Conservation (phyloP, 306 rosid genomes). For the Delonix regia region DNA sequence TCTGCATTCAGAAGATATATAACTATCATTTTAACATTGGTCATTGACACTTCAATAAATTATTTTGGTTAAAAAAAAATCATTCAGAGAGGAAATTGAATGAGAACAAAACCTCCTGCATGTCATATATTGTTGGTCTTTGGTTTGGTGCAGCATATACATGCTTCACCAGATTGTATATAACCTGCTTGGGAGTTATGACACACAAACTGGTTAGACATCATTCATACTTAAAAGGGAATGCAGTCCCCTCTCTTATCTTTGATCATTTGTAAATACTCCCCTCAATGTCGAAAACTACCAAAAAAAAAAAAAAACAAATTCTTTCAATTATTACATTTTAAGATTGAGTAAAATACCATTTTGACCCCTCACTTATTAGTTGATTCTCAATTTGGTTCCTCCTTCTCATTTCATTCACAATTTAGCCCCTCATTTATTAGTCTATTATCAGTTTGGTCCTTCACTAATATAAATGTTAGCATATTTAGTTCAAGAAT, state of each 20-base stretch:
- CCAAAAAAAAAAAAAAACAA: too few species aligned
- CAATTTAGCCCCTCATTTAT: too few species aligned
- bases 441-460: too few species aligned
- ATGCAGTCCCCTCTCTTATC: not conserved
- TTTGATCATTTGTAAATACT: not conserved
- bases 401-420: too few species aligned
- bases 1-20: conserved; percentile 50
- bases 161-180: conserved; percentile 69
- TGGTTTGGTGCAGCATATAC: conserved; percentile 88
- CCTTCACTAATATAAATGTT: too few species aligned
- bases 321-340: too few species aligned
- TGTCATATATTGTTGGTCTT: conserved; percentile 61
- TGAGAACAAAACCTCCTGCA: conserved; percentile 73
- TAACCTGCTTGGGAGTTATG: conserved; percentile 49
- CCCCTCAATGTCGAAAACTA: too few species aligned
- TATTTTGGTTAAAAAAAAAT: not conserved
- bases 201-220: conserved; percentile 26
- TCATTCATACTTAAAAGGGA: not conserved
- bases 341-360: too few species aligned
- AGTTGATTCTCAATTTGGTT: too few species aligned
- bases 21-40: conserved; percentile 1
- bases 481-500: too few species aligned
- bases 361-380: too few species aligned
- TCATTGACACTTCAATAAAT: conserved; percentile 8
- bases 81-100: not conserved